Evolutionary conservation across 2,329 filamentous ascomycete species (phyloP).

Genomic region (Curvularia eragrostidis): DNA sequence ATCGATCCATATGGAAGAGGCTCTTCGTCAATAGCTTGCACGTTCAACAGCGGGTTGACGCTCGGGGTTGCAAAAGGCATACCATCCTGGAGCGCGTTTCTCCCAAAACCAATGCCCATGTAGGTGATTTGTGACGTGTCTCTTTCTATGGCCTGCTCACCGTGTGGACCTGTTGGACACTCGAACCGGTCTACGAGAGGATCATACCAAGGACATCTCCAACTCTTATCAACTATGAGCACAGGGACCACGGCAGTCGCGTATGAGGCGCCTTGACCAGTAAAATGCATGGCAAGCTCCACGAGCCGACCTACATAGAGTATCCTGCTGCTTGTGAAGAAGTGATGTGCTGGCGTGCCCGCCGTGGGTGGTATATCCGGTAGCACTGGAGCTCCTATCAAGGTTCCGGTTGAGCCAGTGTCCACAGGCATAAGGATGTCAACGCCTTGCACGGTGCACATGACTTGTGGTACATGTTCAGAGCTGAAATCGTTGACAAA

Average conservation of each 20-base stretch:
- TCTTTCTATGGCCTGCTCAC: slow-evolving; percentile 31
- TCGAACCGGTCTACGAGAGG: slow-evolving; percentile 35
- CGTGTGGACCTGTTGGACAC: slow-evolving; percentile 40
- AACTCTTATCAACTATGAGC: slow-evolving; percentile 44
- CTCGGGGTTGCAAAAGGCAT: slow-evolving; percentile 39
- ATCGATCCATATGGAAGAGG: slow-evolving; percentile 15
- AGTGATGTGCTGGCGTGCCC: slow-evolving; percentile 41
- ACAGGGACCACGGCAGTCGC: slow-evolving; percentile 39
- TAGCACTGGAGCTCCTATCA: slow-evolving; percentile 44
- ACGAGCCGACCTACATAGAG: slow-evolving; percentile 44
- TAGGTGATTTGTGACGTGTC: slow-evolving; percentile 44
- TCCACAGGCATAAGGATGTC: slow-evolving; percentile 44
- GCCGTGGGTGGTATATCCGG: slow-evolving; percentile 31
- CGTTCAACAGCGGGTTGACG: slow-evolving; percentile 48
- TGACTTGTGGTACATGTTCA: slow-evolving; percentile 35
- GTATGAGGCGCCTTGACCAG: slow-evolving; percentile 27
- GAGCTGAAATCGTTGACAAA: slow-evolving; percentile 39
- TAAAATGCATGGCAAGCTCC: slow-evolving; percentile 36
- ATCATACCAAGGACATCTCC: slow-evolving; percentile 45
- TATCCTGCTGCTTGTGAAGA: slow-evolving; percentile 45
- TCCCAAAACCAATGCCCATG: slow-evolving; percentile 48
- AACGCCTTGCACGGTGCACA: slow-evolving; percentile 36
- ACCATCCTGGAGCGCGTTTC: slow-evolving; percentile 38
- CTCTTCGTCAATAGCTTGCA: slow-evolving; percentile 36
- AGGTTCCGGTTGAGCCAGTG: slow-evolving; percentile 45